phyloP scores from a whole-genome alignment of 1,139 yeast genomes.

The Meyerozyma athensensis region DNA sequence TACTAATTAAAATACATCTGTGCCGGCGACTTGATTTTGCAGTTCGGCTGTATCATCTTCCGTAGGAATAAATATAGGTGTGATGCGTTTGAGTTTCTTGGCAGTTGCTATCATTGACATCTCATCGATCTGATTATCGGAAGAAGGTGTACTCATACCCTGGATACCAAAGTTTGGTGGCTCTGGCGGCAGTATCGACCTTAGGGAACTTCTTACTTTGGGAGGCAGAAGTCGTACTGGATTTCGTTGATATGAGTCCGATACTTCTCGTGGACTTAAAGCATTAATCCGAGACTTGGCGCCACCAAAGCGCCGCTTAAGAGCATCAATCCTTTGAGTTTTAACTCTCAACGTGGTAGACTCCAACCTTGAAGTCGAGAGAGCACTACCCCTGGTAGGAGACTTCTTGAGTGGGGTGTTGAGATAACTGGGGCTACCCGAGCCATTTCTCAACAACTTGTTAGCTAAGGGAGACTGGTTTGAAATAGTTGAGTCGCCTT shows the following conservation, averaged over 20 bases:
- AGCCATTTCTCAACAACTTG: constrained; percentile 11
- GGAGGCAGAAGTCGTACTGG: constrained; percentile 23
- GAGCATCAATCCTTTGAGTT: constrained; percentile 31
- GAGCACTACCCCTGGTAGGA: constrained; percentile 20
- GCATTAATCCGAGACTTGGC: constrained; percentile 17
- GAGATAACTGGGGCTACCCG: constrained; percentile 20
- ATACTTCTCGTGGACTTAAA: background rate
- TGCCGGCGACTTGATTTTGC: constrained; percentile 7
- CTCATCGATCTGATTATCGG: constrained; percentile 13
- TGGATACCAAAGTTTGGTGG: constrained; percentile 15
- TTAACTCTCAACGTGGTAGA: constrained; percentile 36
- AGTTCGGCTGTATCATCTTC: constrained; percentile 29
- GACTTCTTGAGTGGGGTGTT: constrained; percentile 31
- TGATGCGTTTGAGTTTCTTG: constrained; percentile 30
- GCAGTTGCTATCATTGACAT: constrained; percentile 32
- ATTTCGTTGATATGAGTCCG: constrained; percentile 1
- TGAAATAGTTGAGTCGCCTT: constrained; percentile 20
- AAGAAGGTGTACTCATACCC: constrained; percentile 4
- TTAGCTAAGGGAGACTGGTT: constrained; percentile 33
- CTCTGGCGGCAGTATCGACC: constrained; percentile 3
- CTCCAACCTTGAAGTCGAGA: constrained; percentile 21
- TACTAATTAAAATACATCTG: background rate
- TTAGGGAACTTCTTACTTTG: constrained; percentile 18
- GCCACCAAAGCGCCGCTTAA: constrained; percentile 30
- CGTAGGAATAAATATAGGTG: constrained; percentile 37